Evolutionary conservation across 306 rosid genomes (phyloP).

Genomic region (Castanospermum australe): DNA sequence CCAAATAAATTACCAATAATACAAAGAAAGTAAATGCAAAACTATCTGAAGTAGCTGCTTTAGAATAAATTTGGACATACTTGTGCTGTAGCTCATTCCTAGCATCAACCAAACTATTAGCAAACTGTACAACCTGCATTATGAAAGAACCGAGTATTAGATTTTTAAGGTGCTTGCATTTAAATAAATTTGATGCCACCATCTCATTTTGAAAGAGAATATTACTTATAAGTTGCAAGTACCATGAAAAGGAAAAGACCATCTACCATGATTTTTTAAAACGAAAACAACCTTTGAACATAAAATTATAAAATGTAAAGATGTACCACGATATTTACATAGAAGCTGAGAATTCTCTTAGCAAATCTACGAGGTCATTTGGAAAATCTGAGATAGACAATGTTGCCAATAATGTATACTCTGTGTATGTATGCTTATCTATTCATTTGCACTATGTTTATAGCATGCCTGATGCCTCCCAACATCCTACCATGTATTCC

Average conservation of each 20-base stretch:
- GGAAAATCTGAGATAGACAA: neutral
- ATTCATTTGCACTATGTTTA: constrained; percentile 13
- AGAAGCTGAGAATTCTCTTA: neutral
- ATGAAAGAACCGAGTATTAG: neutral
- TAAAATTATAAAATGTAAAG: neutral
- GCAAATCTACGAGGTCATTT: neutral
- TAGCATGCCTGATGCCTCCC: neutral
- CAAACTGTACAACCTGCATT: constrained; percentile 82
- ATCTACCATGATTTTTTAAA: neutral
- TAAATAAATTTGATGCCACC: neutral
- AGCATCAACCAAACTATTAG: constrained; percentile 75
- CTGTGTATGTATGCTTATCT: neutral
- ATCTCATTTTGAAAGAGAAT: constrained; percentile 13
- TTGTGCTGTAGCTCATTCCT: constrained; percentile 79
- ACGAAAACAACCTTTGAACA: neutral
- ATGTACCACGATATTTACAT: neutral
- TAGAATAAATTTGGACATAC: constrained; percentile 49
- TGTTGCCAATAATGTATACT: neutral
- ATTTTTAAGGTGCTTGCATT: neutral
- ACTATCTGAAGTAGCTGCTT: constrained; percentile 10
- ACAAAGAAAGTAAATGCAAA: neutral
- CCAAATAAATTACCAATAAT: neutral
- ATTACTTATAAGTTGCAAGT: neutral
- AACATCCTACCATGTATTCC: neutral
- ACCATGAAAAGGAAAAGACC: constrained; percentile 12